Evolutionary conservation across 768 basidiomycete species (phyloP).

Genomic region (Lyophyllum shimeji): DNA sequence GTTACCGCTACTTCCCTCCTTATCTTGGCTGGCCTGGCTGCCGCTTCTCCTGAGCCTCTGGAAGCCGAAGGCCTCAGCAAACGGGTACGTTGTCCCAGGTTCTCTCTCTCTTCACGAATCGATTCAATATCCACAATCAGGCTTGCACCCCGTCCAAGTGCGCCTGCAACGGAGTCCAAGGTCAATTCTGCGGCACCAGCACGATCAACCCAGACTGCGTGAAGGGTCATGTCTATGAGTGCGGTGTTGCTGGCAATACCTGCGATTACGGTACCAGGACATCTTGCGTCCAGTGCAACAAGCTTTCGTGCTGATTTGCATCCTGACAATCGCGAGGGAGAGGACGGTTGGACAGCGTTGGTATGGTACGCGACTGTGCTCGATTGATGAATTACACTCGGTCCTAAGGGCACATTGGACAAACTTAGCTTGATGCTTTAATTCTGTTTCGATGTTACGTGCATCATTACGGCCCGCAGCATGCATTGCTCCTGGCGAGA

Average conservation of each 20-base stretch:
- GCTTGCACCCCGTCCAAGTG: constrained; percentile 15
- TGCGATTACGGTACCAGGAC: constrained; percentile 17
- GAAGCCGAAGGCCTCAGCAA: constrained; percentile 4
- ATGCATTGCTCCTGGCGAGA: too few species aligned
- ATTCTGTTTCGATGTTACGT: too few species aligned
- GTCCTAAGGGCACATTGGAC: too few species aligned
- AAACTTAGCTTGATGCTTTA: too few species aligned
- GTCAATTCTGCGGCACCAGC: constrained; percentile 18
- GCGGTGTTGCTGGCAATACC: constrained; percentile 10
- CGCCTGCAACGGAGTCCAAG: constrained; percentile 9
- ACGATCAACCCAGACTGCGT: constrained; percentile 17
- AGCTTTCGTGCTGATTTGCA: constrained; percentile 8
- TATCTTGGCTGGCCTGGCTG: constrained; percentile 13
- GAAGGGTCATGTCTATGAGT: constrained; percentile 19
- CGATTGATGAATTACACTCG: too few species aligned
- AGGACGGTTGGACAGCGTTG: too few species aligned
- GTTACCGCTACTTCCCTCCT: constrained; percentile 10
- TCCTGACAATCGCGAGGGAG: not conserved
- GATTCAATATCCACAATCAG: not conserved
- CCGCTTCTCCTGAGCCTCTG: constrained; percentile 7
- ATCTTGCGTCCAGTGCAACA: constrained; percentile 17
- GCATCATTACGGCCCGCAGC: too few species aligned
- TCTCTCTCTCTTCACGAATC: not conserved
- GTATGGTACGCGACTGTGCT: too few species aligned
- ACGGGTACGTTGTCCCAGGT: constrained; percentile 6